These are phyloP conservation scores for Globisporangium cylindrosporum DNA, from an alignment of 352 stramenopile genomes.

Conservation along the genomic window DNA sequence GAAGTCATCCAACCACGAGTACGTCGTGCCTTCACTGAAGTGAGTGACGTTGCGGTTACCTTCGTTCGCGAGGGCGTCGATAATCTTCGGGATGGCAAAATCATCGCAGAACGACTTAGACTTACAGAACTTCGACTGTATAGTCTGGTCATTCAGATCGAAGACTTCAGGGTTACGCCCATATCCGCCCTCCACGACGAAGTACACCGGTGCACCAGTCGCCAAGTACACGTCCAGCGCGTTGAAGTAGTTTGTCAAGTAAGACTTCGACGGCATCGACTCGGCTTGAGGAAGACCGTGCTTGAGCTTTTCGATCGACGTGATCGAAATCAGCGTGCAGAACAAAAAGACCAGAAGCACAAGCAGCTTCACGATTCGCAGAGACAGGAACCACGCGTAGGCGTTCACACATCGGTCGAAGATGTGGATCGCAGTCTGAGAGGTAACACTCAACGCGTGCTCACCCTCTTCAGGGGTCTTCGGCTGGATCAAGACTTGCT, in stretches of 20 bases:
- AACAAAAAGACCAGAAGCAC: conserved; percentile 46
- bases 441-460: not conserved
- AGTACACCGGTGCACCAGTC: conserved; percentile 60
- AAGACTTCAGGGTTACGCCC: conserved; percentile 45
- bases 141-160: conserved; percentile 40
- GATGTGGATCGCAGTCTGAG: conserved; percentile 13
- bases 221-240: conserved; percentile 50
- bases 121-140: conserved; percentile 51
- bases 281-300: conserved; percentile 57
- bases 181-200: conserved; percentile 58
- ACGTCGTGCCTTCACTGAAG: conserved; percentile 51
- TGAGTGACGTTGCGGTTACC: conserved; percentile 41
- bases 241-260: conserved; percentile 70
- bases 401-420: conserved; percentile 42
- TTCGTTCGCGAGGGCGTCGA: conserved; percentile 50
- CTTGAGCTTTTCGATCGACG: conserved; percentile 47
- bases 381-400: conserved; percentile 45
- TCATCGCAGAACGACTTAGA: conserved; percentile 57
- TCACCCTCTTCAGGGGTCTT: conserved; percentile 22
- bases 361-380: conserved; percentile 47
- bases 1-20: conserved; percentile 72
- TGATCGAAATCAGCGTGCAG: conserved; percentile 50
- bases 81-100: conserved; percentile 55
- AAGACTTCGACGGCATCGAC: conserved; percentile 61
- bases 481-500: conserved; percentile 18